Evolutionary conservation across 768 basidiomycete species (phyloP), one percentile per base, ranked within the genome.

Genomic region (Termitomyces bulborhizus): DNA sequence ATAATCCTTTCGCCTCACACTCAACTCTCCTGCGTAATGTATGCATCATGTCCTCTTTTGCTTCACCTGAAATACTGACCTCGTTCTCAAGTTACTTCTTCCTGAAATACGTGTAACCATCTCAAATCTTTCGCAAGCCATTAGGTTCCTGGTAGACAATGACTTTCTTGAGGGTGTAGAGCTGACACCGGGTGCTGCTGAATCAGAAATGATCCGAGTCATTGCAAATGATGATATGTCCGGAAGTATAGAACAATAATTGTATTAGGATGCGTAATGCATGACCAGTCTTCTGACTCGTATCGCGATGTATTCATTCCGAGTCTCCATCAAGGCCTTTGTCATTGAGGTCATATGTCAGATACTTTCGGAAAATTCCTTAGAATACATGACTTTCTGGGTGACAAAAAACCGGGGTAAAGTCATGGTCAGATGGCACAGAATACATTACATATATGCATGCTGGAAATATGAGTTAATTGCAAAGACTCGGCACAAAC

Each of bases 71-170:
- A 15, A 24, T 16, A 51, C 49, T 65, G 45, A 62, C 24, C 24
- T 40, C 47, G 26, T 15, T 32, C 32, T 51, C 29, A 62, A 94
- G 90, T 73, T 97, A 12, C 77, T 97, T 4, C 73, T 87, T 18
- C 90, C 88, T 12, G 93, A 96, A 66, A 93, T 96, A 39, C 83
- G 87, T 29, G 77, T 90, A 60, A 95, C 94, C 0, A 79, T 94
- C 4, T 95, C 93, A 1, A 94, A 94, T 68, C 76, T 98, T 4
- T 93, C 93, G 0, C 95, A 98, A 68, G 92, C 90, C 4, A 90
- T 97, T 59, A 84, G 80, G 31, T 98, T 97, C 69, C 69, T 96
- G 16, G 93, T 91, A 1, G 88, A 90, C 57, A 97, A 98, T 60
- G 85, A 93, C 64, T 93, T 95, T 70, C 71, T 98, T 36, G 73